Percentiles rank a stretch among this genome's conserved stretches.
Evolutionary conservation across 352 stramenopile genomes (phyloP).

Genomic region (Phytophthora quininea): DNA sequence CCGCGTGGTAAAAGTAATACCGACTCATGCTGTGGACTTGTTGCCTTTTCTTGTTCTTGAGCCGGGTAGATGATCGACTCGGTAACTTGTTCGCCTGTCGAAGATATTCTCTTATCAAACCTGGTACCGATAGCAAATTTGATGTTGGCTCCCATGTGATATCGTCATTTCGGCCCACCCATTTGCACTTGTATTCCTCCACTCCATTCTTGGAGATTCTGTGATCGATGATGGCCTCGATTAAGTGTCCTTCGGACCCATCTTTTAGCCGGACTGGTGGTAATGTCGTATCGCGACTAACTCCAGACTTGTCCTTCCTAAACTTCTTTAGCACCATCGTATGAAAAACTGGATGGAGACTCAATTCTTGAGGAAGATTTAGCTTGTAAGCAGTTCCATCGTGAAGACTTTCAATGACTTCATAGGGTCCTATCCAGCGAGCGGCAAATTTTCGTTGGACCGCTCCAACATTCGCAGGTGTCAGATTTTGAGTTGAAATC

Average conservation of each 20-base stretch:
- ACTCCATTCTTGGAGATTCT: not conserved
- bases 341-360: not conserved
- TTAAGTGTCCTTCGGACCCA: not conserved
- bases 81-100: not conserved
- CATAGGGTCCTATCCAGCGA: not conserved
- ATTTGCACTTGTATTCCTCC: slow-evolving; percentile 11
- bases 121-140: slow-evolving; percentile 6
- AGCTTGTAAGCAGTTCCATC: not conserved
- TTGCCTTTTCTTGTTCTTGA: not conserved
- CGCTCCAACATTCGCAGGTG: not conserved
- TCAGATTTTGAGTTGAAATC: not conserved
- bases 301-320: not conserved
- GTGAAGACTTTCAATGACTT: not conserved
- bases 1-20: too few species aligned
- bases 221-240: not conserved
- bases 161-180: slow-evolving; percentile 4
- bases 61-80: not conserved
- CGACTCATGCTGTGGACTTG: too few species aligned
- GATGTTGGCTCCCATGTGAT: slow-evolving; percentile 8
- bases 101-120: slow-evolving; percentile 9
- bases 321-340: not conserved
- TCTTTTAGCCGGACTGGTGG: slow-evolving; percentile 8
- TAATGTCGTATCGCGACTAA: not conserved
- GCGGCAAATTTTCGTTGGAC: not conserved
- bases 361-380: not conserved